These are phyloP conservation scores for Fusarium tuaranense DNA, from an alignment of 2,329 filamentous ascomycete genomes.

Conservation along the genomic window DNA sequence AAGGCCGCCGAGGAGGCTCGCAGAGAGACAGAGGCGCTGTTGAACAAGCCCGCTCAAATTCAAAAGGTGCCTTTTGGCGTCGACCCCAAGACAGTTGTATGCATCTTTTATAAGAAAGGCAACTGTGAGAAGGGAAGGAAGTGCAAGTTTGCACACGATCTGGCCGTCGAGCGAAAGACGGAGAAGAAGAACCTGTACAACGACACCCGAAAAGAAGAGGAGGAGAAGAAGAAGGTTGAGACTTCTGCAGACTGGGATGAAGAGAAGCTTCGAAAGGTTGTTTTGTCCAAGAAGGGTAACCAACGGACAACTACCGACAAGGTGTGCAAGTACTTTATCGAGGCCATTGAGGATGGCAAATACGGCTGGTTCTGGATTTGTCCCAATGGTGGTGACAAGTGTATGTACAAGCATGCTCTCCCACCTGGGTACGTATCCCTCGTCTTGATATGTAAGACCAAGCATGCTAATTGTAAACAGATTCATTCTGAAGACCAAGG, in stretches of 20 bases:
- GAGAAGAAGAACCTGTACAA: constrained; percentile 94
- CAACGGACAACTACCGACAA: constrained; percentile 96
- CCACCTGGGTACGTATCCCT: constrained; percentile 82
- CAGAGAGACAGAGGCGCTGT: constrained; percentile 81
- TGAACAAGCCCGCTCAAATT: constrained; percentile 92
- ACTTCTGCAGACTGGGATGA: constrained; percentile 98
- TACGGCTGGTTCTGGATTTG: constrained; percentile 99
- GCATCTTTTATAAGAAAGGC: constrained; percentile 97
- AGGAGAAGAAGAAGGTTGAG: constrained; percentile 87
- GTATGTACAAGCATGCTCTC: constrained; percentile 97
- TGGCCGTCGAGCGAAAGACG: constrained; percentile 88
- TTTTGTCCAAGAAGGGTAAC: constrained; percentile 97
- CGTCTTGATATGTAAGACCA: neutral
- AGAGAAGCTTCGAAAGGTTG: constrained; percentile 90
- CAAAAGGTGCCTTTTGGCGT: constrained; percentile 99
- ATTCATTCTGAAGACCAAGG: constrained; percentile 97
- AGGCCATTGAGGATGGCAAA: constrained; percentile 97
- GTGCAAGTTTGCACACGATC: constrained; percentile 97
- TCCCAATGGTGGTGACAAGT: constrained; percentile 95
- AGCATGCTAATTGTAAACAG: constrained; percentile 59
- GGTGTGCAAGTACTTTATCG: constrained; percentile 98
- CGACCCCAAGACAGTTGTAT: constrained; percentile 96
- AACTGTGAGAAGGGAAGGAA: constrained; percentile 97
- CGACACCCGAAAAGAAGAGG: constrained; percentile 77
- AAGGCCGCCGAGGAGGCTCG: constrained; percentile 87